phyloP scores from a whole-genome alignment of 1,284 basidiomycete species.

The Phellinidium pouzarii region DNA sequence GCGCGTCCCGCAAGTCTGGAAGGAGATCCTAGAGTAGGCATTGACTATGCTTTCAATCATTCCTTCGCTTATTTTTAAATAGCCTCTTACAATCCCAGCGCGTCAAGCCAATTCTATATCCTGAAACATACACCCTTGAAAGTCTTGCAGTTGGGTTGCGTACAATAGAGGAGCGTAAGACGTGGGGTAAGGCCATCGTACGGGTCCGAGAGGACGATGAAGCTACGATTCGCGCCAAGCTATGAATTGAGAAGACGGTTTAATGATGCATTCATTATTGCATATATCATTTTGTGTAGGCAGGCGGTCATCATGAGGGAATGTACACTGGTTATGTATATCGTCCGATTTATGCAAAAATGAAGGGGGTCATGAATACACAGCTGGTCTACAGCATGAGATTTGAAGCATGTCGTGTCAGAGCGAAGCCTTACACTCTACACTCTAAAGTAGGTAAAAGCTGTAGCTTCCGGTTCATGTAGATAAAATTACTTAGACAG shows the following conservation, averaged over 20 bases:
- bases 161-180: constrained; percentile 73
- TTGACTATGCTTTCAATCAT: background rate
- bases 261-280: background rate
- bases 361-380: background rate
- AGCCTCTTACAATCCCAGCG: constrained; percentile 66
- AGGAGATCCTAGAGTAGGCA: constrained; percentile 62
- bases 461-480: no score
- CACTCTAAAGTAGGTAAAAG: no score
- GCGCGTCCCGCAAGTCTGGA: constrained; percentile 67
- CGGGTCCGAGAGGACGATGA: constrained; percentile 47
- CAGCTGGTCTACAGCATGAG: background rate
- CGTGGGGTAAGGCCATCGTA: constrained; percentile 89
- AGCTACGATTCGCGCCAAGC: constrained; percentile 4
- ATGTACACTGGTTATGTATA: background rate
- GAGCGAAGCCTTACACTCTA: background rate
- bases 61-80: constrained; percentile 4
- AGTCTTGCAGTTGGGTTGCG: constrained; percentile 58
- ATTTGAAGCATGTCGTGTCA: background rate
- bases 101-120: constrained; percentile 69
- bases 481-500: background rate
- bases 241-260: background rate
- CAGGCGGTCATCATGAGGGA: background rate
- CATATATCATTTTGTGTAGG: background rate
- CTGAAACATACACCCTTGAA: constrained; percentile 60
- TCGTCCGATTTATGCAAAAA: background rate